These are phyloP conservation scores for Cryptosporidium ubiquitum DNA, from an alignment of 169 alveolate species.

Conservation along the genomic window DNA sequence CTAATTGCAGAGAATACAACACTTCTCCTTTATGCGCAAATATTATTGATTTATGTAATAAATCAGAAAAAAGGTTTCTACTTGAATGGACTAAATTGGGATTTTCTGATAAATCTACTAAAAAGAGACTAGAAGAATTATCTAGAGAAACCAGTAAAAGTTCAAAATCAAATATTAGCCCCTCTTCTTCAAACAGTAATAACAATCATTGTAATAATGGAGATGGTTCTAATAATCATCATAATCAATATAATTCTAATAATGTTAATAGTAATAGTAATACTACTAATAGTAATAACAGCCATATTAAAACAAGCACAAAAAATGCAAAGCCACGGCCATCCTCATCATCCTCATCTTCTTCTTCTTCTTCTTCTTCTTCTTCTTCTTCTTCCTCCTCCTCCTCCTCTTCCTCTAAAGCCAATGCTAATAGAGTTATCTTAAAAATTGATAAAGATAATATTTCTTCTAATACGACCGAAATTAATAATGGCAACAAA, in stretches of 20 bases:
- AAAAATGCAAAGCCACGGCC: neutral
- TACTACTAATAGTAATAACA: neutral
- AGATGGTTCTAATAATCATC: neutral
- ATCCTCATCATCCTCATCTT: neutral
- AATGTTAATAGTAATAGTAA: no score
- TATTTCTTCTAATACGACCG: neutral
- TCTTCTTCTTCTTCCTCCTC: neutral
- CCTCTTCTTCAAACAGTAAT: neutral
- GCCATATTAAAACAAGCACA: no score
- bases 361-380: neutral
- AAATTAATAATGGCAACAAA: neutral
- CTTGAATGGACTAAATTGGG: slow-evolving; percentile 50
- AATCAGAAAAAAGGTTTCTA: slow-evolving; percentile 25
- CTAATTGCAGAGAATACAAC: slow-evolving; percentile 54
- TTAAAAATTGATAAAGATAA: neutral
- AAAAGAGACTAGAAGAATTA: neutral
- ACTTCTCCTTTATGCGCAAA: slow-evolving; percentile 49
- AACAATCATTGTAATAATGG: neutral
- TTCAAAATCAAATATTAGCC: neutral
- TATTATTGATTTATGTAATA: slow-evolving; percentile 18
- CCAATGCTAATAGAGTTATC: neutral
- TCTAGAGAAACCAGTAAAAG: neutral
- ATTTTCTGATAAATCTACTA: slow-evolving; percentile 14
- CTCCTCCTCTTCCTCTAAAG: neutral
- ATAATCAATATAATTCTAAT: neutral